These are phyloP conservation scores for Fusarium veterinarium DNA, from an alignment of 2,329 filamentous ascomycete genomes.

Conservation along the genomic window DNA sequence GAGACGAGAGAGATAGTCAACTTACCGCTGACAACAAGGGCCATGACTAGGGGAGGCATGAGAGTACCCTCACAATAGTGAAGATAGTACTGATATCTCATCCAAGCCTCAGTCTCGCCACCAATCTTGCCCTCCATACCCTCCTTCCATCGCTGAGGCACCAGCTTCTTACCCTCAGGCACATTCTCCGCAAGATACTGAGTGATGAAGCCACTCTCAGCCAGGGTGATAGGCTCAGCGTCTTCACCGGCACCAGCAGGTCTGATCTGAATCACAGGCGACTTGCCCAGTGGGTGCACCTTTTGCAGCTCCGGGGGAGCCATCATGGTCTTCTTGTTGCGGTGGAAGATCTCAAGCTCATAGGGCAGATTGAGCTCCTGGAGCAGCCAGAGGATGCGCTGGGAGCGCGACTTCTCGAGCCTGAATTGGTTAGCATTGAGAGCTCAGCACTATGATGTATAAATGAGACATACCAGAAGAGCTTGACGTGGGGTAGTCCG, in stretches of 20 bases:
- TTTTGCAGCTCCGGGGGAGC: slow-evolving; percentile 81
- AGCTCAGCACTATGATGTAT: background rate
- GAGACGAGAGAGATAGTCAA: slow-evolving; percentile 5
- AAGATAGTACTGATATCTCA: slow-evolving; percentile 75
- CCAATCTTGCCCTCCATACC: slow-evolving; percentile 68
- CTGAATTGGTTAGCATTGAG: slow-evolving; percentile 56
- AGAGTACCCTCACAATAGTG: slow-evolving; percentile 88
- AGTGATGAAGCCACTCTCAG: slow-evolving; percentile 83
- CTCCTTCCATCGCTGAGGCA: slow-evolving; percentile 66
- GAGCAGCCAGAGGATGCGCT: slow-evolving; percentile 86
- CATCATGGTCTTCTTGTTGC: slow-evolving; percentile 68
- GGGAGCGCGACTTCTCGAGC: slow-evolving; percentile 85
- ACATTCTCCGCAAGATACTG: slow-evolving; percentile 83
- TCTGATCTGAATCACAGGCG: slow-evolving; percentile 79
- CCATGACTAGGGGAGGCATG: slow-evolving; percentile 76
- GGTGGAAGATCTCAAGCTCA: slow-evolving; percentile 82
- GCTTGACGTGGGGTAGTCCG: slow-evolving; percentile 65
- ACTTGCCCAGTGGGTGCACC: slow-evolving; percentile 88
- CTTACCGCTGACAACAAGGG: slow-evolving; percentile 68
- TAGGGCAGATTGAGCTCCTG: slow-evolving; percentile 85
- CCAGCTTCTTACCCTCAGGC: slow-evolving; percentile 56
- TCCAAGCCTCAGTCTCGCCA: slow-evolving; percentile 70
- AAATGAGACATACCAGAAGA: slow-evolving; percentile 67
- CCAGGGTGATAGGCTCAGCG: slow-evolving; percentile 70
- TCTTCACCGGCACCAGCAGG: slow-evolving; percentile 47